phyloP scores from a whole-genome alignment of 306 rosid genomes.

The Cicer arietinum region DNA sequence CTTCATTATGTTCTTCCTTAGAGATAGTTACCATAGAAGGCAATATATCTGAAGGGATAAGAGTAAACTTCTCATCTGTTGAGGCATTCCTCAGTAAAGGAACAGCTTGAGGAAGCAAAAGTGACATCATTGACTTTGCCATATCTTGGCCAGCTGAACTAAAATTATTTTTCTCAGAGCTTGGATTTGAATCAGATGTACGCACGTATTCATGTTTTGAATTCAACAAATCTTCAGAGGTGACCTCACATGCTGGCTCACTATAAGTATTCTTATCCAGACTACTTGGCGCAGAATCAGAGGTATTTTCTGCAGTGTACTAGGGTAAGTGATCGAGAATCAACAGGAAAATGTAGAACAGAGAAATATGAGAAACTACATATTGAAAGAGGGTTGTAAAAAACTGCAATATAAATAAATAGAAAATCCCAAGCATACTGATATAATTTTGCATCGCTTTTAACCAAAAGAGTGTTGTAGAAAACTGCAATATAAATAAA shows the following conservation, averaged over 20 bases:
- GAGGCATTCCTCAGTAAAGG: constrained; percentile 68
- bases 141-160: constrained; percentile 70
- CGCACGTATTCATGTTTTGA: constrained; percentile 48
- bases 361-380: constrained; percentile 27
- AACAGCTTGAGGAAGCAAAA: constrained; percentile 88
- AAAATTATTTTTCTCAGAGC: constrained; percentile 53
- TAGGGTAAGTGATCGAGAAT: constrained; percentile 41
- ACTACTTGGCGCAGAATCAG: constrained; percentile 49
- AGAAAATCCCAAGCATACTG: constrained; percentile 16
- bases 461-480: constrained; percentile 6
- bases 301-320: constrained; percentile 57
- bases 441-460: background rate
- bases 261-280: constrained; percentile 44
- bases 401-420: constrained; percentile 3
- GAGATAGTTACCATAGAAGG: constrained; percentile 41
- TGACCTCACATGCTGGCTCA: constrained; percentile 42
- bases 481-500: constrained; percentile 5
- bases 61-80: constrained; percentile 48
- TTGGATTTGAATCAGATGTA: constrained; percentile 47
- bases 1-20: constrained; percentile 45
- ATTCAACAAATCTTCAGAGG: constrained; percentile 50
- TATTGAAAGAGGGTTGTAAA: constrained; percentile 25
- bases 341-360: constrained; percentile 26
- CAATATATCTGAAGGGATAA: constrained; percentile 44
- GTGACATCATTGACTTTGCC: constrained; percentile 80